phyloP scores from a whole-genome alignment of 495 filamentous ascomycete genomes.

The Neurospora tetraspora region DNA sequence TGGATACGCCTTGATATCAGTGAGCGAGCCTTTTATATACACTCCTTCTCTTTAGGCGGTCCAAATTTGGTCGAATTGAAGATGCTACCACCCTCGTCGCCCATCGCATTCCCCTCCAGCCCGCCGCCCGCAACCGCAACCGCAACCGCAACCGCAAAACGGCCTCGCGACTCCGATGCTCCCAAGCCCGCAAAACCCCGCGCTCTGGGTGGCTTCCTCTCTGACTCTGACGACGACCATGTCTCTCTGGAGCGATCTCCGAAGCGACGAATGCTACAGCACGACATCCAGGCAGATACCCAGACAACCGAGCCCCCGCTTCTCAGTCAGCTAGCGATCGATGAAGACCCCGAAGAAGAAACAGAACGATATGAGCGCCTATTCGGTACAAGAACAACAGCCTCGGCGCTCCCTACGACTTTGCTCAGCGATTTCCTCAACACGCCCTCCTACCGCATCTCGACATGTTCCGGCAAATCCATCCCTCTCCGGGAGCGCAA shows the following conservation, averaged over 20 bases:
- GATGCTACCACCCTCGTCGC: conserved; percentile 47
- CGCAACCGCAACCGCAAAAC: conserved; percentile 25
- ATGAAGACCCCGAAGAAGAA: conserved; percentile 13
- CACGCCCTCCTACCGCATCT: conserved; percentile 35
- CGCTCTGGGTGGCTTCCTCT: conserved; percentile 32
- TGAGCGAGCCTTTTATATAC: not conserved
- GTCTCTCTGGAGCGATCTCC: conserved; percentile 23
- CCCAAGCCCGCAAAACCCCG: conserved; percentile 18
- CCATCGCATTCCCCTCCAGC: conserved; percentile 45
- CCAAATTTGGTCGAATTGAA: not conserved
- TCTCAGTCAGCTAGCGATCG: conserved; percentile 8
- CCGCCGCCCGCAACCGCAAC: conserved; percentile 33
- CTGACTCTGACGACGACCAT: conserved; percentile 27
- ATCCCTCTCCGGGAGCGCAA: conserved; percentile 46
- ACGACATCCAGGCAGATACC: conserved; percentile 1
- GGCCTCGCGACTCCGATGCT: conserved; percentile 11
- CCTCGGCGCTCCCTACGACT: not conserved
- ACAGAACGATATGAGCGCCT: conserved; percentile 19
- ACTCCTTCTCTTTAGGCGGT: too few species aligned
- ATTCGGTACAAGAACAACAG: conserved; percentile 5
- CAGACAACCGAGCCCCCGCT: not conserved
- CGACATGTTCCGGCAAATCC: conserved; percentile 56
- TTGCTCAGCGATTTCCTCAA: conserved; percentile 1
- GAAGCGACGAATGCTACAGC: conserved; percentile 26
- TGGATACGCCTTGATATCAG: not conserved